phyloP scores from a whole-genome alignment of 2,329 filamentous ascomycete species.

The Alternaria rosae region DNA sequence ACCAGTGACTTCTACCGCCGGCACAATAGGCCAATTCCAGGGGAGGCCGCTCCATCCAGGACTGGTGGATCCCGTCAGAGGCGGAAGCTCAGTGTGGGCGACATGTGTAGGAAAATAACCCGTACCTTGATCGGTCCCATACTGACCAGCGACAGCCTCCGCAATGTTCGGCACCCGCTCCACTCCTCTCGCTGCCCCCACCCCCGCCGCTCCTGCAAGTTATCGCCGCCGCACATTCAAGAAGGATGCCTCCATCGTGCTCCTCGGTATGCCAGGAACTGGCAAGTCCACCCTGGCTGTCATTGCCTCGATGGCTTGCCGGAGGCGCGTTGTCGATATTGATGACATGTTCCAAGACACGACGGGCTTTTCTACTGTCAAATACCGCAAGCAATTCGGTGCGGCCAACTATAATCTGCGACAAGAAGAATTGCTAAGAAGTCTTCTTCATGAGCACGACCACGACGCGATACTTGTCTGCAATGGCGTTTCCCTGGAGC shows the following conservation, averaged over 20 bases:
- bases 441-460: constrained; percentile 65
- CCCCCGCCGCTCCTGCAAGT: constrained; percentile 20
- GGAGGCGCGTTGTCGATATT: constrained; percentile 72
- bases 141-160: constrained; percentile 25
- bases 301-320: constrained; percentile 75
- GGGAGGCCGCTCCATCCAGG: constrained; percentile 1
- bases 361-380: constrained; percentile 67
- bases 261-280: constrained; percentile 75
- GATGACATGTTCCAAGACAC: constrained; percentile 72
- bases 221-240: constrained; percentile 56
- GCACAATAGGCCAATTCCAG: constrained; percentile 2
- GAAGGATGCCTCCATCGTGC: constrained; percentile 72
- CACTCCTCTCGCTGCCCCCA: constrained; percentile 39
- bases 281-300: constrained; percentile 80
- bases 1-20: constrained; percentile 11
- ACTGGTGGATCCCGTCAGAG: constrained; percentile 8
- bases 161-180: constrained; percentile 35
- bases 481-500: constrained; percentile 72
- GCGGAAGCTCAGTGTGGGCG: constrained; percentile 15
- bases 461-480: constrained; percentile 74
- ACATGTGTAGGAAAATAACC: constrained; percentile 15
- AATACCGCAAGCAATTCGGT: constrained; percentile 70
- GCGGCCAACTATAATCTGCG: constrained; percentile 67
- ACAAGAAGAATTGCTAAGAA: constrained; percentile 68
- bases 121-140: not conserved